These are phyloP conservation scores for Alliaria petiolata DNA, from an alignment of 345 rosid species.

Conservation along the genomic window DNA sequence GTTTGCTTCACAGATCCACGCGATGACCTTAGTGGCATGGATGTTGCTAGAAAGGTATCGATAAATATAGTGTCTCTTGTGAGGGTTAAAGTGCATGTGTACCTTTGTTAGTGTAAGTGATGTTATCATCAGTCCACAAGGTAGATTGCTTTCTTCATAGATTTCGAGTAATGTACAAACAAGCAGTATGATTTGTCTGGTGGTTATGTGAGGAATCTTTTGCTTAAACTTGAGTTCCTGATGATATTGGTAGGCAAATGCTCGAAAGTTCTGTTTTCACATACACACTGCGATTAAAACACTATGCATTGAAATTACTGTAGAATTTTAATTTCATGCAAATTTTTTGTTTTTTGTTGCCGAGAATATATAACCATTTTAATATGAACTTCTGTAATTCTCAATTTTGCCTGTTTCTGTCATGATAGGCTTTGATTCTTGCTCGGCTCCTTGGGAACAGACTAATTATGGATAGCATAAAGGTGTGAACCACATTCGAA, in stretches of 20 bases:
- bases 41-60: conserved; percentile 91
- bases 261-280: too few species aligned
- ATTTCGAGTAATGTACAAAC: neutral
- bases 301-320: neutral
- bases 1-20: conserved; percentile 72
- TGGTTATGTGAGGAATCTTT: neutral
- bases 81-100: neutral
- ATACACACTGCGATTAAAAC: neutral
- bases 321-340: neutral
- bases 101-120: neutral
- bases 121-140: neutral
- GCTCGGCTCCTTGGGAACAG: conserved; percentile 83
- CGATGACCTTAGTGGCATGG: conserved; percentile 95
- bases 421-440: conserved; percentile 77
- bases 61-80: neutral
- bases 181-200: neutral
- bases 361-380: neutral
- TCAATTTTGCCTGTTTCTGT: conserved; percentile 15
- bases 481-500: conserved; percentile 39
- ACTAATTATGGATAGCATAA: conserved; percentile 61
- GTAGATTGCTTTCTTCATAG: neutral
- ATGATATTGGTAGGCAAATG: too few species aligned
- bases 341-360: neutral
- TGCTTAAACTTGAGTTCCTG: too few species aligned
- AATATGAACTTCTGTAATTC: neutral